These are phyloP conservation scores for Naganishia albida DNA, from an alignment of 1,284 basidiomycete genomes.

Conservation along the genomic window DNA sequence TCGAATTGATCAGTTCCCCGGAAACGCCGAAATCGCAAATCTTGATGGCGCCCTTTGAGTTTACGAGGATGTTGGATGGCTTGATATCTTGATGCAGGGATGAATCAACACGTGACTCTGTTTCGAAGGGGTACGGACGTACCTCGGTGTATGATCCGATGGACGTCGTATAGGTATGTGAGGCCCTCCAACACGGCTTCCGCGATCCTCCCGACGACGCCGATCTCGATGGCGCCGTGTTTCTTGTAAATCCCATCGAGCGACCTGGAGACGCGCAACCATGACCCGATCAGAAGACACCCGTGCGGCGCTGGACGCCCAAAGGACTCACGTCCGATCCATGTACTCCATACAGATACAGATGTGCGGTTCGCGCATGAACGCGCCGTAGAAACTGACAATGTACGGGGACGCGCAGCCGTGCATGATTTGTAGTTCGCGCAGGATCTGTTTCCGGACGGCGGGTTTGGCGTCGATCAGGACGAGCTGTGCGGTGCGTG, in stretches of 20 bases:
- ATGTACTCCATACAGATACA: slow-evolving; percentile 99
- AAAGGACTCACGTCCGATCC: slow-evolving; percentile 63
- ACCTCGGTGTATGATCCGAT: slow-evolving; percentile 99
- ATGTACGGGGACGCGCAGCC: slow-evolving; percentile 92
- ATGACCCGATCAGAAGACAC: too few species aligned
- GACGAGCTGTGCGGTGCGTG: slow-evolving; percentile 68
- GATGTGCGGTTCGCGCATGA: slow-evolving; percentile 92
- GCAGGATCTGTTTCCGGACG: slow-evolving; percentile 95
- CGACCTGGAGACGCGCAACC: slow-evolving; percentile 49
- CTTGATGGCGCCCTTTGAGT: slow-evolving; percentile 92
- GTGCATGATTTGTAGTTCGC: slow-evolving; percentile 98
- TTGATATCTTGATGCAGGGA: slow-evolving; percentile 76
- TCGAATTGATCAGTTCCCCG: slow-evolving; percentile 96
- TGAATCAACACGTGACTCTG: background rate
- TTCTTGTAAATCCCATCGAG: slow-evolving; percentile 90
- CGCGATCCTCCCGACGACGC: slow-evolving; percentile 87
- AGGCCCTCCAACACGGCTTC: slow-evolving; percentile 89
- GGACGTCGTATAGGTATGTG: slow-evolving; percentile 97
- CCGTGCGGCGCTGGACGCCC: background rate
- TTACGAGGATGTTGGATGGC: slow-evolving; percentile 94
- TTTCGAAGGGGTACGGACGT: slow-evolving; percentile 39
- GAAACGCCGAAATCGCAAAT: slow-evolving; percentile 99
- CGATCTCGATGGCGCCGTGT: slow-evolving; percentile 83
- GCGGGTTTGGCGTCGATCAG: slow-evolving; percentile 96
- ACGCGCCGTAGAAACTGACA: slow-evolving; percentile 95